Base-by-base conservation (phyloP, 2,329 filamentous ascomycete genomes). In the Sordariomycetes sp. region DNA sequence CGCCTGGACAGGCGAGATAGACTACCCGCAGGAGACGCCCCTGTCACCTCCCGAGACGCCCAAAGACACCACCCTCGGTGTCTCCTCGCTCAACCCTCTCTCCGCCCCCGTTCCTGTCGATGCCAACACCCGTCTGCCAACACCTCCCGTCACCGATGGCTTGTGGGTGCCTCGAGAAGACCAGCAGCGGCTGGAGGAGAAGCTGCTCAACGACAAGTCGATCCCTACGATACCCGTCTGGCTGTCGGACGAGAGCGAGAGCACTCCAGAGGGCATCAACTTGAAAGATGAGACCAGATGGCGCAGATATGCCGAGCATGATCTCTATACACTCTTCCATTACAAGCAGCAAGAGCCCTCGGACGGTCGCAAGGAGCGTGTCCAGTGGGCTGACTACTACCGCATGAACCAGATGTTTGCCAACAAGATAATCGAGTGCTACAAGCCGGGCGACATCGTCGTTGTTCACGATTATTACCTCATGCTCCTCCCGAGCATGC, bases 401-500 rank as follows among this genome's bases (percentile, higher is more conserved):
- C 80, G 82, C 34, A 82, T 95, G 75, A 96, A 95, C 63, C 81
- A 86, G 51, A 79, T 86, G 42, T 95, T 95, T 48, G 88, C 90
- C 40, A 82, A 94, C 55, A 79, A 79, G 42, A 94, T 96, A 47
- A 69, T 92, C 39, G 80, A 90, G 50, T 72, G 83, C 36, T 96
- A 95, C 68, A 86, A 86, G 57, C 86, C 88, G 1, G 92, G 92
- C 30, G 90, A 96, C 55, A 78, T 96, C 36, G 78, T 96, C 40
- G 77, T 94, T 55, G 78, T 96, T 35, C 90, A 96, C 55, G 90
- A 96, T 60, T 95, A 94, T 58, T 88, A 94, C 53, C 74, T 96
- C 31, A 78, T 96, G 57, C 70, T 96, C 17, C 73, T 96, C 4
- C 90, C 92, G 3, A 87, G 79, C 59, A 78, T 96, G 64, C 66